Conservation (phyloP, 2,329 filamentous ascomycete species). For the Chrysoporthe puriensis region DNA sequence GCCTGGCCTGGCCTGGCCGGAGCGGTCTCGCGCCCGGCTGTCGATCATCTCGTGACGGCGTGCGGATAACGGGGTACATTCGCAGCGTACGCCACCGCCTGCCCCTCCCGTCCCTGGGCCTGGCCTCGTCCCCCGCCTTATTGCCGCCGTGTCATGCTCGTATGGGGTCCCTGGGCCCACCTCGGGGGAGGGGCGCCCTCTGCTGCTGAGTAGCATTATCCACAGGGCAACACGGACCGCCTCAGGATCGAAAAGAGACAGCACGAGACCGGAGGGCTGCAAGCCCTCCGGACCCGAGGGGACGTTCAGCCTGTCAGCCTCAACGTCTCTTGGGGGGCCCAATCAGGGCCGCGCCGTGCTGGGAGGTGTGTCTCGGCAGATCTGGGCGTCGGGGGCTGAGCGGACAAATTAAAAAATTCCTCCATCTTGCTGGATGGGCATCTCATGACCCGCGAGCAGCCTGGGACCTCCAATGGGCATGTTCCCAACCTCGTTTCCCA, state of each 20-base stretch:
- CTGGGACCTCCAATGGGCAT: constrained; percentile 15
- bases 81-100: not conserved
- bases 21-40: not conserved
- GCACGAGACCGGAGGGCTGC: not conserved
- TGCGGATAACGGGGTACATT: not conserved
- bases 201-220: too few species aligned
- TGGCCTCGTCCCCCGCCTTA: not conserved
- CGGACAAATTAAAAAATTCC: not conserved
- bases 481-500: constrained; percentile 2
- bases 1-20: not conserved
- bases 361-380: not conserved
- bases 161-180: not conserved
- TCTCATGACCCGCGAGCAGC: constrained; percentile 2
- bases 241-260: not conserved
- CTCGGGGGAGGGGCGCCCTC: not conserved
- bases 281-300: not conserved
- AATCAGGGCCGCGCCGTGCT: not conserved
- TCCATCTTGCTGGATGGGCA: not conserved
- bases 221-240: not conserved
- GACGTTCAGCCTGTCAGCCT: constrained; percentile 1
- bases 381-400: not conserved
- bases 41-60: not conserved
- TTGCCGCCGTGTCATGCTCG: not conserved
- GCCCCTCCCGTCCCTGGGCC: not conserved
- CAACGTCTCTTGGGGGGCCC: not conserved